Evolutionary conservation across 169 alveolate genomes (phyloP), one percentile per base, ranked within the genome.

Genomic region (Eimeria maxima): DNA sequence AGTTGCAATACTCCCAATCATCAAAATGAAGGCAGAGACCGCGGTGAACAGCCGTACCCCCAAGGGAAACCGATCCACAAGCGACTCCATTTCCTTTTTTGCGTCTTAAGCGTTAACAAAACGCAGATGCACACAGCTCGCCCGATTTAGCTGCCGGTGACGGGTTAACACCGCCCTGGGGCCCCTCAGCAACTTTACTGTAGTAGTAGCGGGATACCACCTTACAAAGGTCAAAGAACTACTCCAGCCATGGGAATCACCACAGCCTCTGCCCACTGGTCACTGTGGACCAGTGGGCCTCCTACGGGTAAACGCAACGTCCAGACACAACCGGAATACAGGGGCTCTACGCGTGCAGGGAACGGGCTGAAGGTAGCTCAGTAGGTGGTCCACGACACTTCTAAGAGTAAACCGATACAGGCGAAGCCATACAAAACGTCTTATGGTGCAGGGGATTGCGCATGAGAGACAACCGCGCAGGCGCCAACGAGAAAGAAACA

Each of bases 31-130:
- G 14, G 95, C 95, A 27, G 95, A 92, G 42, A 73, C 55, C 10
- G 95, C 95, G 47, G 95, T 92, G 27, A 92, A 92, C 24, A 92
- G 24, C 55, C 95, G 95, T 44, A 92, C 95, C 60, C 80, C 84
- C 92, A 92, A 78, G n/a, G 95, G 95, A 11, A 92, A 55, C 73
- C 92, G 74, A 38, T 92, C 95, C 57, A 81, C 57, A 7, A 92
- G 71, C 38, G 92, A 11, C 71, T 92, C 95, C 93, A 87, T 87
- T 24, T 13, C 24, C 63, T 33, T 42, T 78, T 8, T 24, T 20
- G 88, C 88, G 16, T 47, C 27, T 78, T 18, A 47, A 44, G 45
- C 22, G 53, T 33, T 3, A 7, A 38, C 29, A 47, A 16, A 71
- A 2, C n/a, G 1, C 81, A 10, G 50, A 33, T 8, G 27, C 27